phyloP scores from a whole-genome alignment of 345 rosid species.

The Theobroma cacao region DNA sequence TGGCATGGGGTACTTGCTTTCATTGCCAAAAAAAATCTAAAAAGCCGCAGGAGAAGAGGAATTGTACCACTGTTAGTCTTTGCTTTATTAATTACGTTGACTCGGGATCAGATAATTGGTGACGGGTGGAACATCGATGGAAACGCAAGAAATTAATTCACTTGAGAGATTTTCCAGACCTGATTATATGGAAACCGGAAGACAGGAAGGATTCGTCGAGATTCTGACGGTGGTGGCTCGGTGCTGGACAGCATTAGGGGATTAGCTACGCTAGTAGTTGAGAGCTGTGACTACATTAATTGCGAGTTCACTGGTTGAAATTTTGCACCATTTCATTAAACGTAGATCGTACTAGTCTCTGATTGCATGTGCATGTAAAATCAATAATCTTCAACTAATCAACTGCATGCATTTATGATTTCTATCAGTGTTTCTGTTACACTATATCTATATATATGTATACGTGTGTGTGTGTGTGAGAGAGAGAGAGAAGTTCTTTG shows the following conservation, averaged over 20 bases:
- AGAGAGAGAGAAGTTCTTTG: not conserved
- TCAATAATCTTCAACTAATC: not conserved
- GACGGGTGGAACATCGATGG: not conserved
- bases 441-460: constrained; percentile 22
- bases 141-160: not conserved
- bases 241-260: not conserved
- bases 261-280: constrained; percentile 11
- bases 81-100: not conserved
- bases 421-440: not conserved
- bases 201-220: not conserved
- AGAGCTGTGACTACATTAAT: constrained; percentile 16
- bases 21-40: too few species aligned
- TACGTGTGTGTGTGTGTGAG: too few species aligned
- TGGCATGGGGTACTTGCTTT: too few species aligned
- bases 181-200: not conserved
- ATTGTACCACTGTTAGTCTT: not conserved
- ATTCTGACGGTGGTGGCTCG: not conserved
- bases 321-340: constrained; percentile 4
- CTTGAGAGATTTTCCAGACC: not conserved
- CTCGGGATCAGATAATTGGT: not conserved
- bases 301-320: constrained; percentile 24
- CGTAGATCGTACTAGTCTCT: not conserved
- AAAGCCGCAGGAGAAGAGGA: not conserved
- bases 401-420: constrained; percentile 20
- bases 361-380: not conserved